Base-by-base conservation (phyloP, 495 filamentous ascomycete genomes). In the Podospora tetraspora region DNA sequence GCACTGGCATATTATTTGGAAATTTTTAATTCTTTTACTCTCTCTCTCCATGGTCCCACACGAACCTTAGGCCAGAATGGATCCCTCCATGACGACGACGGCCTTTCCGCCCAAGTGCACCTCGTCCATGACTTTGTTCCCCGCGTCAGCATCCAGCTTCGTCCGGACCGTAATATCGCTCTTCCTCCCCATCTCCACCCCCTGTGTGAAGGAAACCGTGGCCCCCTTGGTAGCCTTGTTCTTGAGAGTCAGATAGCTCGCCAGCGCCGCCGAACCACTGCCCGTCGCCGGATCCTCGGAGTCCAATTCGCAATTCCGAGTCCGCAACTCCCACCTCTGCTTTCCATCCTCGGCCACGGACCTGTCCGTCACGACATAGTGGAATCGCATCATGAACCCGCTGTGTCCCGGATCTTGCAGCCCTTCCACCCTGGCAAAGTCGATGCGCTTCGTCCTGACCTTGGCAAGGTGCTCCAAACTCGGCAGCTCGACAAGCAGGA, bases 131-230 rank as follows among this genome's bases (percentile, higher is more conserved):
- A n/a, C 43, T 8, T 6, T 6, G n/a, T 68, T 67, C 13, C 74
- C 76, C 57, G 76, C 73, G 71, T 80, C 71, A 21, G 67, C 76
- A 62, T 85, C 82, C 32, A 76, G 79, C 56, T 85, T 21, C 32
- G 74, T 73, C 63, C 83, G 81, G 22, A 84, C 79, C 10, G 61
- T 62, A 64, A 85, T 84, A 34, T 80, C 83, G 79, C 90, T 92
- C 70, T 78, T 79, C 67, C 90, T 79, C 0, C 89, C 90, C 88
- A 93, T 94, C 79, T 94, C 91, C 13, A 93, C 88, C 0, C 91
- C 91, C 79, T 94, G 91, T 70, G 84, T 85, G 64, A 93, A 73
- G 59, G 78, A 77, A 71, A 85, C 89, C 69, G 72, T 77, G 58
- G 74, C 70, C 4, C 68, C 71, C 24, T 69, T 67, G n/a, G 77